A percentile compares a stretch with the other conserved stretches of the same genome.
Evolutionary conservation across 371 early-diverging fungal genomes (phyloP).

Genomic region (Mortierella sp.): DNA sequence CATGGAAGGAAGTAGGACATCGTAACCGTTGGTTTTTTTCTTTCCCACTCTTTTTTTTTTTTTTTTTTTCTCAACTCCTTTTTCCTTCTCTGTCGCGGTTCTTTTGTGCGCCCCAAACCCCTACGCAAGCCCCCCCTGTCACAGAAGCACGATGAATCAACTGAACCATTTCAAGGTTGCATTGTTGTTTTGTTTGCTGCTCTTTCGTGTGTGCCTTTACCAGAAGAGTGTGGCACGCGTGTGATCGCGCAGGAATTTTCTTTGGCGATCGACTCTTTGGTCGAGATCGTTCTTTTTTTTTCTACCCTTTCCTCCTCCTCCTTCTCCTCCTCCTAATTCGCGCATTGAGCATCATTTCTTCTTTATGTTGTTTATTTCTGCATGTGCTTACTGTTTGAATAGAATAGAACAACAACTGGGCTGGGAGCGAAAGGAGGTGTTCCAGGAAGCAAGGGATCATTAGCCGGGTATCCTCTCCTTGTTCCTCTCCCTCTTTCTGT

Average conservation of each 20-base stretch:
- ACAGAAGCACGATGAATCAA: neutral
- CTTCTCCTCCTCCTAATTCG: neutral
- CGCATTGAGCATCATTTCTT: neutral
- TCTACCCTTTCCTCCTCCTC: neutral
- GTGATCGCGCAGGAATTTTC: conserved; percentile 1
- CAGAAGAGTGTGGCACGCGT: neutral
- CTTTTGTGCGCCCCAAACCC: neutral
- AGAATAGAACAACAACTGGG: neutral
- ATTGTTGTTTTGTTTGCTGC: neutral
- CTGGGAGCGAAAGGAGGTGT: neutral
- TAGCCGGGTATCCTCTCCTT: neutral
- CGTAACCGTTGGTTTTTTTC: neutral
- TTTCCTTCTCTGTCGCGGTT: neutral
- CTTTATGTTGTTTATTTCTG: neutral
- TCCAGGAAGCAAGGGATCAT: neutral
- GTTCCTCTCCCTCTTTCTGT: neutral
- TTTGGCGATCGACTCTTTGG: neutral
- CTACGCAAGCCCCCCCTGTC: neutral
- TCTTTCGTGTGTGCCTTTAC: neutral
- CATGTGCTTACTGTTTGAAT: neutral
- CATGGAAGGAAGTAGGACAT: no score
- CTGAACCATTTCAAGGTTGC: neutral
- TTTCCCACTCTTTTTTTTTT: neutral
- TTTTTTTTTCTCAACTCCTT: neutral
- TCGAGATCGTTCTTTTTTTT: neutral